Evolutionary conservation across 2,329 filamentous ascomycete species (phyloP), one percentile per base, ranked within the genome.

Genomic region (Mariannaea sp.): DNA sequence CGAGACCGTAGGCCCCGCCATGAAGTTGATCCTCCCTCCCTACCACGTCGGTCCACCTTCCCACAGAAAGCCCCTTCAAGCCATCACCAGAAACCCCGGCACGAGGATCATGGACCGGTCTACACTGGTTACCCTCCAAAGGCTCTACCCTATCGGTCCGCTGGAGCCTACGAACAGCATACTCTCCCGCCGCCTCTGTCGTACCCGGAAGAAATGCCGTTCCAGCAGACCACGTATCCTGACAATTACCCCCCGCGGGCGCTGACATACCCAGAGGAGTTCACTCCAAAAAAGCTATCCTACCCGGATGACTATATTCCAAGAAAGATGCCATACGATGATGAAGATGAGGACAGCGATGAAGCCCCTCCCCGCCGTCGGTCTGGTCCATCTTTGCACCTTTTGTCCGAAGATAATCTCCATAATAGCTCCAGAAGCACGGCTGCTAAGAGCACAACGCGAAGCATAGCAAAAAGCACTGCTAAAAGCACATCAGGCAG

Each of bases 11-110:
- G 71, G 51, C 70, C 71, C 6, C 72, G 67, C 19, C 75, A 78
- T 43, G 74, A 75, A 14, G 72, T 72, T 43, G 76, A 78, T 9
- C 63, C 65, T 16, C 74, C 76, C 2, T 29, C 43, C 10, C 71
- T 79, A 43, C 68, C 72, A 19, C 74, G 78, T 42, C 74, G 77
- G 17, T 71, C 76, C 10, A 80, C 78, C n/a, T 79, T 71, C 55
- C 76, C 77, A 22, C 74, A 78, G 42, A 74, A 72, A 60, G 65
- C 71, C 9, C 69, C 69, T 32, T 73, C 61, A 4, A 47, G 57
- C 14, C 53, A 61, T 14, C 58, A 60, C 14, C n/a, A n/a, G n/a
- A 59, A 58, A 16, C 24, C 59, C 20, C 61, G 58, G 16, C 54
- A 52, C 16, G 56, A 61, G 26, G 60, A 66, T 12, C 64, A 51